Evolutionary conservation across 371 early-diverging fungal species (phyloP).

Genomic region (Blakeslea trispora): DNA sequence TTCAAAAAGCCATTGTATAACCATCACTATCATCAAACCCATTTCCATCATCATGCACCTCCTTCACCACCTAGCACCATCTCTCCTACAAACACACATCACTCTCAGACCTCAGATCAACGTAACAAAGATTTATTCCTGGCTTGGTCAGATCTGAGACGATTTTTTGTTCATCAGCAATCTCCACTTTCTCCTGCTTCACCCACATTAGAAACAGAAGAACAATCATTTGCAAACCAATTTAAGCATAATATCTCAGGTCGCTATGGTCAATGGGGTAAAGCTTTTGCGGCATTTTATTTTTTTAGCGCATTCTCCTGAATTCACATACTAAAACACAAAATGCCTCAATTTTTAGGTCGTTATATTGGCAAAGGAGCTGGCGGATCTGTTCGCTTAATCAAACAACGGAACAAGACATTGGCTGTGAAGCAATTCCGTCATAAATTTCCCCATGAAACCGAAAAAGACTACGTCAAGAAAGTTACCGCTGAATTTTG

Average conservation of each 20-base stretch:
- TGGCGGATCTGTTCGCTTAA: constrained; percentile 72
- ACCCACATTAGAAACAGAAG: constrained; percentile 2
- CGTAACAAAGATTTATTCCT: constrained; percentile 2
- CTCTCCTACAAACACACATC: constrained; percentile 3
- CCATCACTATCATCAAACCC: constrained; percentile 38
- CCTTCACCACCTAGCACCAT: constrained; percentile 7
- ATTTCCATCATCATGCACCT: constrained; percentile 31
- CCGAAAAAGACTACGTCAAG: constrained; percentile 80
- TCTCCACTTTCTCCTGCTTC: neutral
- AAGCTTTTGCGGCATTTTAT: constrained; percentile 16
- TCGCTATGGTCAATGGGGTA: constrained; percentile 51
- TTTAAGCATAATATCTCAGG: constrained; percentile 38
- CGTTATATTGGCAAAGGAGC: constrained; percentile 74
- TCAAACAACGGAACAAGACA: constrained; percentile 52
- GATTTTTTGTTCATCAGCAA: constrained; percentile 19
- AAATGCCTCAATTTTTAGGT: constrained; percentile 28
- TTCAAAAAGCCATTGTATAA: constrained; percentile 45
- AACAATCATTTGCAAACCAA: constrained; percentile 30
- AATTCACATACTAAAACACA: no score
- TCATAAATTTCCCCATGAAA: constrained; percentile 64
- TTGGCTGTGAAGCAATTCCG: constrained; percentile 87
- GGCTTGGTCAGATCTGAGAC: constrained; percentile 22
- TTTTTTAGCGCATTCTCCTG: constrained; percentile 11
- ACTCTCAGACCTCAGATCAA: neutral
- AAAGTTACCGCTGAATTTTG: constrained; percentile 84